These are phyloP conservation scores for Acer campestre DNA, from an alignment of 345 rosid species.

Conservation along the genomic window DNA sequence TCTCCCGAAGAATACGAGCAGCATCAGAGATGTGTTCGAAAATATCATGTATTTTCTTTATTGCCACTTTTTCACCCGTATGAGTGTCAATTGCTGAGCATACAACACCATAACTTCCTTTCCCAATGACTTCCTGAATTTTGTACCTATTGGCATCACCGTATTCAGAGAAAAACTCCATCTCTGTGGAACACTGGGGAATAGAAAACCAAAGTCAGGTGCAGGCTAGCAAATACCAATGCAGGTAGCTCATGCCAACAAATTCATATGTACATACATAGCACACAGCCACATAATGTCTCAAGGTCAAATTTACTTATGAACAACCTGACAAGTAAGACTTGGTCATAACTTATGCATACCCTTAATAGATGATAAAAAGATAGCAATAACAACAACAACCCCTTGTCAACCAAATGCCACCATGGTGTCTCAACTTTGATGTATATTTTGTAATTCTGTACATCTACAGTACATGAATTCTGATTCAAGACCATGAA, in stretches of 20 bases:
- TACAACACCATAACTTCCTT: slow-evolving; percentile 95
- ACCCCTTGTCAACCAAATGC: not conserved
- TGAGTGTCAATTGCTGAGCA: slow-evolving; percentile 89
- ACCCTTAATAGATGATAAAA: not conserved
- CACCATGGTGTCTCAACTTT: not conserved
- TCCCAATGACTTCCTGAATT: slow-evolving; percentile 91
- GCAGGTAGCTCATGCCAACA: not conserved
- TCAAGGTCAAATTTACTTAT: not conserved
- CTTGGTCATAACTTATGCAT: not conserved
- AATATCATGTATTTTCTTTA: slow-evolving; percentile 87
- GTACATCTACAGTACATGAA: not conserved
- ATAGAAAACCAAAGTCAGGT: slow-evolving; percentile 11
- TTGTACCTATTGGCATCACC: slow-evolving; percentile 86
- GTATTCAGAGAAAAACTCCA: slow-evolving; percentile 91
- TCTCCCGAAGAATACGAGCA: slow-evolving; percentile 87
- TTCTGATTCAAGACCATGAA: not conserved
- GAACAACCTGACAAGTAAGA: not conserved
- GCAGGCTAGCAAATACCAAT: not conserved
- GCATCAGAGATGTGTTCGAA: slow-evolving; percentile 95
- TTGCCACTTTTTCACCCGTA: slow-evolving; percentile 85
- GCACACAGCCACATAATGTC: not conserved
- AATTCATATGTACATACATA: not conserved
- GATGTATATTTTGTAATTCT: not conserved
- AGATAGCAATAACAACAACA: not conserved
- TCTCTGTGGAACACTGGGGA: slow-evolving; percentile 71